A percentile compares a stretch with the other conserved stretches of the same genome.
Conservation (phyloP, 2,329 filamentous ascomycete species). For the Pochonia chlamydosporia region DNA sequence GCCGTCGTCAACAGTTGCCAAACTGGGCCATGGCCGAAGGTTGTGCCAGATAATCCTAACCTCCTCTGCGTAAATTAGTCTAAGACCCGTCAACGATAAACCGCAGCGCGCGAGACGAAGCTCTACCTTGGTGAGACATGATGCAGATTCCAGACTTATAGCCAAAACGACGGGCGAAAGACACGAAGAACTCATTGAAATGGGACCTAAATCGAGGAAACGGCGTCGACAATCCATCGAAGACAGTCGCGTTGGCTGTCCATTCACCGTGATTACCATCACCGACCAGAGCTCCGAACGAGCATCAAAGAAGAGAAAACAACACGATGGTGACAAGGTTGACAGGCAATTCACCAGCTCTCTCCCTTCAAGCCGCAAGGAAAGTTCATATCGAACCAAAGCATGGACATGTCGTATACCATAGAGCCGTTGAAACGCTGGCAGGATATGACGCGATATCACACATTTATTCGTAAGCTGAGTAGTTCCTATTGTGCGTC, state of each 20-base stretch:
- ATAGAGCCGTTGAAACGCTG: constrained; percentile 48
- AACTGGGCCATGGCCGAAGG: no score
- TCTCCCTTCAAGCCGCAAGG: constrained; percentile 50
- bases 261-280: constrained; percentile 37
- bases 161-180: no score
- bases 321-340: constrained; percentile 40
- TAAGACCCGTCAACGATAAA: no score
- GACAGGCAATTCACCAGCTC: constrained; percentile 41
- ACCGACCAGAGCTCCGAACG: constrained; percentile 23
- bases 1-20: no score
- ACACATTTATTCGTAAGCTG: constrained; percentile 55
- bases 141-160: no score
- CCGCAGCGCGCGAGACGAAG: no score
- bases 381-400: constrained; percentile 48
- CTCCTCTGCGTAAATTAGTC: no score
- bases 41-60: no score
- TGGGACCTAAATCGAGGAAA: constrained; percentile 37
- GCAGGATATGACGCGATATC: constrained; percentile 55
- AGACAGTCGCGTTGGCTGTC: constrained; percentile 51
- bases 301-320: constrained; percentile 44
- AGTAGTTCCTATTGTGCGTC: no score
- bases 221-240: constrained; percentile 43
- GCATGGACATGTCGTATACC: constrained; percentile 48
- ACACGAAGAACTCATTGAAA: no score
- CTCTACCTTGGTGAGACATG: no score